Evolutionary conservation across 257 asterid species (phyloP).

Genomic region (Catharanthus roseus): DNA sequence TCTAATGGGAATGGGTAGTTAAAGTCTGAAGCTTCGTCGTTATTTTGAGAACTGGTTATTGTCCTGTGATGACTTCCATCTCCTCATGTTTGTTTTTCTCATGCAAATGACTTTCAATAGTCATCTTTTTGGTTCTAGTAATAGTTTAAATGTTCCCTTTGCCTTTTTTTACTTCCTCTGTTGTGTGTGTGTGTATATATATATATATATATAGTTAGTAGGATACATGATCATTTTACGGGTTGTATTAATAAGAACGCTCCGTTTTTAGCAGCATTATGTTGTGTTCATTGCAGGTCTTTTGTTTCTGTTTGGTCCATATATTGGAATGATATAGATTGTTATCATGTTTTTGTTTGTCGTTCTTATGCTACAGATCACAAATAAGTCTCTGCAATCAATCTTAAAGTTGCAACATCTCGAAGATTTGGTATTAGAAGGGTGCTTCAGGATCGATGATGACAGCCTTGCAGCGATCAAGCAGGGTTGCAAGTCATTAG

Average conservation of each 20-base stretch:
- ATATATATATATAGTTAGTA: too few relatives aligned
- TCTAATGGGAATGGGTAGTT: background rate
- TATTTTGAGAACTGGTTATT: background rate
- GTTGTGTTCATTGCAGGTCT: background rate
- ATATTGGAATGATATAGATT: background rate
- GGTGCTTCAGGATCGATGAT: conserved; percentile 80
- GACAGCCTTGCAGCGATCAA: conserved; percentile 60
- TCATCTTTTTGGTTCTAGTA: background rate
- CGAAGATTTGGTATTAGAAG: conserved; percentile 71
- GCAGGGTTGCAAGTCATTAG: conserved; percentile 60
- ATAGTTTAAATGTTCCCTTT: background rate
- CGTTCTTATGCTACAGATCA: conserved; percentile 42
- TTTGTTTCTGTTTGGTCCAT: background rate
- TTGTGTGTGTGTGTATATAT: background rate
- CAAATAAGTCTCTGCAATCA: conserved; percentile 56
- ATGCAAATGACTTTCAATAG: background rate
- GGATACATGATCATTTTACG: background rate
- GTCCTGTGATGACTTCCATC: background rate
- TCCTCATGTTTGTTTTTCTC: background rate
- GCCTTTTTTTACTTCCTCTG: background rate
- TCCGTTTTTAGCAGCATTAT: background rate
- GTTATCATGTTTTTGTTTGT: background rate
- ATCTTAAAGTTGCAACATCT: conserved; percentile 66
- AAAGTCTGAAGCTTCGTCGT: background rate
- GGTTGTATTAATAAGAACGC: background rate